Evolutionary conservation across 2,329 filamentous ascomycete species (phyloP), one percentile per base, ranked within the genome.

Genomic region (Ilyonectria sp.): DNA sequence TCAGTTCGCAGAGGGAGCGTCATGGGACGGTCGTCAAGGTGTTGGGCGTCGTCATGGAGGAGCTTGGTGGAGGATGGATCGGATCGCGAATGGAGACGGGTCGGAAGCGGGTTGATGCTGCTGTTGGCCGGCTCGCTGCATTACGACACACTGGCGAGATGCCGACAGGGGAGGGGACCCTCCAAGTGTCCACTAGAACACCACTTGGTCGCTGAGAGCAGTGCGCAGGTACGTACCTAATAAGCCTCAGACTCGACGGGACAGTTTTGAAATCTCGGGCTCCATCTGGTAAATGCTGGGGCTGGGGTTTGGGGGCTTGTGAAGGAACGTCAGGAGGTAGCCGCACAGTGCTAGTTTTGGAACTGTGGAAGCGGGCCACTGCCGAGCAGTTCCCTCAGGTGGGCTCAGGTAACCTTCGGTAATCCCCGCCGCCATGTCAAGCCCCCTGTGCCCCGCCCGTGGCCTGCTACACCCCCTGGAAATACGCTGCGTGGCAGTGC

Each of bases 31-130:
- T 72, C 69, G 64, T 65, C 64, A 63, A 71, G 60, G 63, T 50
- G 63, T 68, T 75, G 65, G 63, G 62, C 47, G 65, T 64, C 66
- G 72, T 75, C 73, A 76, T 76, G 71, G 67, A 74, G 56, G 46
- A 60, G 65, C 56, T 63, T 63, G 64, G 60, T 55, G 29, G 58
- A 67, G 54, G 54, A 52, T 57, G 35, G 60, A 52, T 33, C 31
- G 46, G 60, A 57, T 71, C 66, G 65, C 62, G 60, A 71, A 71
- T 65, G 65, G 61, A 70, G 70, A 69, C 69, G 68, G 69, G 44
- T 67, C 59, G 60, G 19, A 65, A 70, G 60, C 66, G 65, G 64
- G 65, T 69, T 74, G 66, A 72, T 65, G 54, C 23, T 44, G 37
- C n/a, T 50, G 57, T 52, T 56, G 55, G 47, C 49, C 11, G 47